phyloP scores from a whole-genome alignment of 2,329 filamentous ascomycete genomes.

The Ophiostoma ulmi region DNA sequence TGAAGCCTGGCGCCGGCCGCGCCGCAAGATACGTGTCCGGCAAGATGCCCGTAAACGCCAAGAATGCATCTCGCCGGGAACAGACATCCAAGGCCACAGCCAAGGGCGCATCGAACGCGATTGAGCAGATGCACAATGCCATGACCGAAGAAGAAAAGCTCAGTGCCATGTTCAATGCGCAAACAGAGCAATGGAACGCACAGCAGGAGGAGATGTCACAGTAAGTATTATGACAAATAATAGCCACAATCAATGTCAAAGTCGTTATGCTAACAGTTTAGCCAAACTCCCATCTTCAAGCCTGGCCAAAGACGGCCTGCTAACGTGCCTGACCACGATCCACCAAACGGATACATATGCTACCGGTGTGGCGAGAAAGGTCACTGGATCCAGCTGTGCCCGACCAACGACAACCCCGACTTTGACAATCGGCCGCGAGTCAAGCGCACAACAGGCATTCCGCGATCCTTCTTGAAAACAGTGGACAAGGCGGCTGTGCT shows the following conservation, averaged over 20 bases:
- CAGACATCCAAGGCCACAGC: slow-evolving; percentile 53
- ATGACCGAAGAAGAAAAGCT: slow-evolving; percentile 94
- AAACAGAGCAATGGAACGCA: slow-evolving; percentile 86
- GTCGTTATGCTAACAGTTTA: slow-evolving; percentile 30
- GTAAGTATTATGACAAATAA: slow-evolving; percentile 39
- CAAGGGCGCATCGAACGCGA: slow-evolving; percentile 53
- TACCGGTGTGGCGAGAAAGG: slow-evolving; percentile 95
- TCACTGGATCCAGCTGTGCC: slow-evolving; percentile 98
- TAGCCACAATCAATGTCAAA: neutral
- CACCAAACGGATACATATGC: slow-evolving; percentile 90
- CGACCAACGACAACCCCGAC: slow-evolving; percentile 95
- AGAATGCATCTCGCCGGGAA: slow-evolving; percentile 67
- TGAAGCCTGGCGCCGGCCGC: slow-evolving; percentile 78
- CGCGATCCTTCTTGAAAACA: slow-evolving; percentile 88
- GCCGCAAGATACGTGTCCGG: slow-evolving; percentile 94
- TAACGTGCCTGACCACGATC: slow-evolving; percentile 85
- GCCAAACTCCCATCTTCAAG: slow-evolving; percentile 59
- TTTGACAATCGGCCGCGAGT: slow-evolving; percentile 91
- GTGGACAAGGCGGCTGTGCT: slow-evolving; percentile 83
- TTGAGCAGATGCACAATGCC: slow-evolving; percentile 65
- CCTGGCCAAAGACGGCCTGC: slow-evolving; percentile 59
- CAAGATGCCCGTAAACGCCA: slow-evolving; percentile 86
- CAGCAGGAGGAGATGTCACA: slow-evolving; percentile 91
- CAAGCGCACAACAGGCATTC: slow-evolving; percentile 95
- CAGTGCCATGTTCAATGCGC: slow-evolving; percentile 83